phyloP scores from a whole-genome alignment of 2,329 filamentous ascomycete genomes.

The Colletotrichum cordylinicola region DNA sequence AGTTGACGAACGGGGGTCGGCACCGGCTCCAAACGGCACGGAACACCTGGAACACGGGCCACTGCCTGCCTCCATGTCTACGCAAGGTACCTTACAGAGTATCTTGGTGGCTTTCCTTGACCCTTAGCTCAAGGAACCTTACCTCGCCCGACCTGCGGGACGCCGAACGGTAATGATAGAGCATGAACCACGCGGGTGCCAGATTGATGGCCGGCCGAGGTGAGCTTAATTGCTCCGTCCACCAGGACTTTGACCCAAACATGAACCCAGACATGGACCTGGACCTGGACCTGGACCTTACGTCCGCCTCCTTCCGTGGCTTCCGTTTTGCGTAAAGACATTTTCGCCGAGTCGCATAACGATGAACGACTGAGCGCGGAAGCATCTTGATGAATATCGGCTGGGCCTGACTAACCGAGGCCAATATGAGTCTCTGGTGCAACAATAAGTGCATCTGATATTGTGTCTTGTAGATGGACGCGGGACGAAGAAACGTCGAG shows the following conservation, averaged over 20 bases:
- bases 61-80: background rate
- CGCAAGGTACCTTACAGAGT: too few species aligned
- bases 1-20: background rate
- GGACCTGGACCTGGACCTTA: background rate
- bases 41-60: background rate
- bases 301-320: background rate
- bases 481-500: background rate
- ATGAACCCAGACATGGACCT: background rate
- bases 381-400: background rate
- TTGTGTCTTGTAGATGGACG: background rate
- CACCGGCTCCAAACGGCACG: background rate
- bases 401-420: background rate
- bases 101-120: background rate
- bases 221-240: background rate
- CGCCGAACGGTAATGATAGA: background rate
- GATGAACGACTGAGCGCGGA: background rate
- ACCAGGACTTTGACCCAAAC: background rate
- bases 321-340: slow-evolving; percentile 2
- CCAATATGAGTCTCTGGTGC: background rate
- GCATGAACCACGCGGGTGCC: background rate
- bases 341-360: background rate
- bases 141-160: background rate
- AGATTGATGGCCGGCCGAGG: background rate
- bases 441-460: background rate
- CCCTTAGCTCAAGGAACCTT: background rate